Percentiles rank a stretch among this genome's conserved stretches.
phyloP scores from a whole-genome alignment of 179 eudicot genomes.

The Corrigiola litoralis region DNA sequence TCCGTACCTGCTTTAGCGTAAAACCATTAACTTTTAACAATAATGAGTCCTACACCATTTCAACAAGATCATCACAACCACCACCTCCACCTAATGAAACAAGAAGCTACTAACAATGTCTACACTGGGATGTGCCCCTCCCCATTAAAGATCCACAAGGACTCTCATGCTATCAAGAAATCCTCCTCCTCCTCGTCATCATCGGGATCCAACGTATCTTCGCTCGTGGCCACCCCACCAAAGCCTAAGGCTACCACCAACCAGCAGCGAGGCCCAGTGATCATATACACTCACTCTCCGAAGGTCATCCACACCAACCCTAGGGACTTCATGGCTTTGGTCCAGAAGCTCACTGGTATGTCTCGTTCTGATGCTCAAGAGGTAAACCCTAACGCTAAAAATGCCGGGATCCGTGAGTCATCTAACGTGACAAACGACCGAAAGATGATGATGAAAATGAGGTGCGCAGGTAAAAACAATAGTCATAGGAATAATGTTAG shows the following conservation, averaged over 20 bases:
- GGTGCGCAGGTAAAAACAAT: neutral
- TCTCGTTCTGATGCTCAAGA: conserved; percentile 7
- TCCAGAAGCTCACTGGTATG: conserved; percentile 71
- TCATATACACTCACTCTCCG: conserved; percentile 71
- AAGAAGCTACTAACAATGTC: neutral
- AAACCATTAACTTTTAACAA: too few species aligned
- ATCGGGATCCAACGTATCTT: conserved; percentile 19
- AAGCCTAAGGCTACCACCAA: conserved; percentile 17
- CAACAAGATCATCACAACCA: conserved; percentile 8
- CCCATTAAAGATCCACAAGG: conserved; percentile 31
- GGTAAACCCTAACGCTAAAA: neutral
- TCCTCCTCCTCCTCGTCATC: neutral
- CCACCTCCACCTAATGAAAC: conserved; percentile 1
- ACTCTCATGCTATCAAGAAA: conserved; percentile 52
- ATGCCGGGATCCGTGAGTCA: neutral
- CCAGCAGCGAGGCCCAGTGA: conserved; percentile 50
- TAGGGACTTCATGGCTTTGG: conserved; percentile 63
- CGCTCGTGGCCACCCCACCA: neutral
- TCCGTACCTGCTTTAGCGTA: conserved; percentile 8
- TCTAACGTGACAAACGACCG: neutral
- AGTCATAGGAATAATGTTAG: neutral
- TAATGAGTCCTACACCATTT: conserved; percentile 22
- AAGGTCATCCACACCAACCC: conserved; percentile 68
- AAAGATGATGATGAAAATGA: neutral
- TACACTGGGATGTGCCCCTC: neutral